Evolutionary conservation across 2,329 filamentous ascomycete genomes (phyloP), one percentile per base, ranked within the genome.

Genomic region (Neofusicoccum ribis): DNA sequence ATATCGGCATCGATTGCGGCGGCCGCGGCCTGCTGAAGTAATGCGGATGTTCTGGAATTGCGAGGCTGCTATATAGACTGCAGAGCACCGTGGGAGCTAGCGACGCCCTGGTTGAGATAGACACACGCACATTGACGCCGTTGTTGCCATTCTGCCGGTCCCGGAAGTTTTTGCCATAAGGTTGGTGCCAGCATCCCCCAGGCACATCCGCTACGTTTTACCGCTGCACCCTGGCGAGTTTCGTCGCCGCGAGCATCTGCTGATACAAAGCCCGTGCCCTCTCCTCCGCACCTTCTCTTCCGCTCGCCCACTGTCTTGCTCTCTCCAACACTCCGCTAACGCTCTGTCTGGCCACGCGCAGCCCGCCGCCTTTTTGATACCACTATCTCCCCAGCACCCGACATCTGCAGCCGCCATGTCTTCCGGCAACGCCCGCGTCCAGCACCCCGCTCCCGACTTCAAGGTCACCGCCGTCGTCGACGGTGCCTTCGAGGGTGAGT

Each of bases 401-500:
- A 36, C 11, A 31, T 20, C 62, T n/a, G 23, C 43, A 64, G 41
- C 39, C 63, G 59, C 60, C 62, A 78, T 78, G 76, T 68, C 76
- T 66, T 70, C 70, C 34, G 76, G 74, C 66, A 77, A 77, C 67
- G 77, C 72, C 59, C 74, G 76, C 65, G 76, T 79, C 61, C 77
- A 79, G 69, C 75, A 75, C 70, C 77, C 76, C 51, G 77, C 77
- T 27, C 77, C 77, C 43, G 68, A 70, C 65, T 79, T 79, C 69
- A 69, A 71, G 17, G 71, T 74, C 68, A 77, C 76, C 36, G 75
- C 77, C 60, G 76, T 78, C 50, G 74, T 79, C 31, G 76, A 79
- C 66, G 77, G 77, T 60, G 70, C 74, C 46, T 78, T 78, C 54
- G 77, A 79, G 74, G 77, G 77, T 78, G 71, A 47, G 66, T 54